Evolutionary conservation across 768 basidiomycete species (phyloP).

Genomic region (Kondoa subrosea): DNA sequence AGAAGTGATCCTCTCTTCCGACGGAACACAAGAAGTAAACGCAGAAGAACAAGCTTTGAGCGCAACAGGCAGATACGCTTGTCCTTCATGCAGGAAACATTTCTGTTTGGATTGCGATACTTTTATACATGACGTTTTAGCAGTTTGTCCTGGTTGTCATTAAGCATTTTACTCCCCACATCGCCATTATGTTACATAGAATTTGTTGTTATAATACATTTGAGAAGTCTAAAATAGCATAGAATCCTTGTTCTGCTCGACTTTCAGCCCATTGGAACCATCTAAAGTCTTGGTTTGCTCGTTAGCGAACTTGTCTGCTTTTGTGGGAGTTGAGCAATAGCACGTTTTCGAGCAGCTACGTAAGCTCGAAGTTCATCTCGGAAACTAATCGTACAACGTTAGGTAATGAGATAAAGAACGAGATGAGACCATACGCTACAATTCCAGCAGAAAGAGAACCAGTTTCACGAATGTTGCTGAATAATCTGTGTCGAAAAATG

Average conservation of each 20-base stretch:
- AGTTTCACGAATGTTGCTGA: not conserved
- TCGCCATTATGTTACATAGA: not conserved
- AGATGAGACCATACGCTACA: too few species aligned
- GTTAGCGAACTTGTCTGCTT: not conserved
- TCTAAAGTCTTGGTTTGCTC: not conserved
- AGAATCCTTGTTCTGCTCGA: not conserved
- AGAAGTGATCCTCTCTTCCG: slow-evolving; percentile 26
- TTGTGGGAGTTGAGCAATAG: not conserved
- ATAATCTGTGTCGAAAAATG: not conserved
- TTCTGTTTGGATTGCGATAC: slow-evolving; percentile 95
- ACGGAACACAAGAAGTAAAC: not conserved
- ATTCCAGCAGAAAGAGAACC: not conserved
- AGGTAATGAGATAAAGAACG: too few species aligned
- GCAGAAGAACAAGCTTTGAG: slow-evolving; percentile 29
- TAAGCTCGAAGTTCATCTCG: not conserved
- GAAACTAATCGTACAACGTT: too few species aligned
- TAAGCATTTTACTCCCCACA: not conserved
- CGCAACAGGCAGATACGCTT: slow-evolving; percentile 70
- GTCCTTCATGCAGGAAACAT: slow-evolving; percentile 65
- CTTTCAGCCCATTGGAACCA: not conserved
- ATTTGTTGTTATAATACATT: not conserved
- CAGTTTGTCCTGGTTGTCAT: slow-evolving; percentile 60
- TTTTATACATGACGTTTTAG: slow-evolving; percentile 85
- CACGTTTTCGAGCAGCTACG: not conserved
- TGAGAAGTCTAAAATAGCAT: not conserved